Conservation (phyloP, 306 rosid genomes). For the Alnus glutinosa region DNA sequence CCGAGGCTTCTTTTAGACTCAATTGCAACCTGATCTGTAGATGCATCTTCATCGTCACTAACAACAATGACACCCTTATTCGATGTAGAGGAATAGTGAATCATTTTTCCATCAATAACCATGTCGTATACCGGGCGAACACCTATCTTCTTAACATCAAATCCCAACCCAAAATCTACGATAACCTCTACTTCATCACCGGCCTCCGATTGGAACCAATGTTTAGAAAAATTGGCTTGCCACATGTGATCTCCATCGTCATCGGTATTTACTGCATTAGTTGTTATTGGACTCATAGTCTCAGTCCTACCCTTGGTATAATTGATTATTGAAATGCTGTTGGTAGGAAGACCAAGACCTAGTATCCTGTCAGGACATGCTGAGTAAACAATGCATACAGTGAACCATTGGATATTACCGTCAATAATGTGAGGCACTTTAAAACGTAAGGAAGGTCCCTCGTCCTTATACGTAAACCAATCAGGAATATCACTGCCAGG, state of each 20-base stretch:
- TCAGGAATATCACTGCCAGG: too few species aligned
- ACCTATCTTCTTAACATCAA: constrained; percentile 25
- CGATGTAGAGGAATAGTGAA: not conserved
- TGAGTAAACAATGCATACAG: too few species aligned
- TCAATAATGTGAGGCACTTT: too few species aligned
- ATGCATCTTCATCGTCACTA: not conserved
- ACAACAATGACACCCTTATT: not conserved
- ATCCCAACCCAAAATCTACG: constrained; percentile 14
- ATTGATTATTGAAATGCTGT: not conserved
- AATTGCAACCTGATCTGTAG: not conserved
- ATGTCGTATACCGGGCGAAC: not conserved
- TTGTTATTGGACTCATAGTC: not conserved
- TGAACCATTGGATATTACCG: too few species aligned
- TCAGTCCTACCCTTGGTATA: not conserved
- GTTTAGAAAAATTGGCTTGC: constrained; percentile 27
- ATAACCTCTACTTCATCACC: constrained; percentile 28
- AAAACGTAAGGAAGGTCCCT: too few species aligned
- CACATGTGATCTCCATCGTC: constrained; percentile 28
- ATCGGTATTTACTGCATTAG: not conserved
- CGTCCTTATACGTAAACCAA: too few species aligned
- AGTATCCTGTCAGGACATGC: too few species aligned
- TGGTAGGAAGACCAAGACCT: too few species aligned
- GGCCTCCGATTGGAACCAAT: constrained; percentile 6
- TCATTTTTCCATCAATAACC: not conserved
- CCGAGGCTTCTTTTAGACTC: not conserved